A percentile compares a stretch with the other conserved stretches of the same genome.
phyloP scores from a whole-genome alignment of 2,329 filamentous ascomycete genomes.

The Colletotrichum chrysophilum region DNA sequence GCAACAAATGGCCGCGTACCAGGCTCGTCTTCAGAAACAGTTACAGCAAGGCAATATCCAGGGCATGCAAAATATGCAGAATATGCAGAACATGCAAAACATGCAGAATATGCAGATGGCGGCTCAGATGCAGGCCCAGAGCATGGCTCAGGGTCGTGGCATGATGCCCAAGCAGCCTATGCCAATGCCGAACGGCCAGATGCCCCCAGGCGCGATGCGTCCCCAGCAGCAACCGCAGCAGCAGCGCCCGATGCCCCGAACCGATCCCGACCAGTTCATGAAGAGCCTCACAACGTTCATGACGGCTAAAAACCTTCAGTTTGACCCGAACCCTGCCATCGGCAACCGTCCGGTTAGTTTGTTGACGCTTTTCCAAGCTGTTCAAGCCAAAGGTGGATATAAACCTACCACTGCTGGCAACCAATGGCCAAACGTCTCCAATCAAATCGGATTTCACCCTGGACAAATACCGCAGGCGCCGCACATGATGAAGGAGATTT shows the following conservation, averaged over 20 bases:
- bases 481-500: slow-evolving; percentile 73
- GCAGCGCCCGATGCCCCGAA: slow-evolving; percentile 40
- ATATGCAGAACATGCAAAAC: slow-evolving; percentile 46
- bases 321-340: slow-evolving; percentile 78
- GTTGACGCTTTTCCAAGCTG: slow-evolving; percentile 77
- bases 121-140: slow-evolving; percentile 56
- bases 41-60: slow-evolving; percentile 65
- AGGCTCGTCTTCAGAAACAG: slow-evolving; percentile 83
- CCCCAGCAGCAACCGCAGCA: slow-evolving; percentile 49
- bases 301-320: slow-evolving; percentile 71
- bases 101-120: slow-evolving; percentile 46
- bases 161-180: slow-evolving; percentile 60
- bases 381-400: slow-evolving; percentile 78
- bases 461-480: slow-evolving; percentile 70
- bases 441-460: slow-evolving; percentile 65
- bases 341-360: slow-evolving; percentile 77
- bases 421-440: slow-evolving; percentile 76
- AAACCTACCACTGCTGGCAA: slow-evolving; percentile 73
- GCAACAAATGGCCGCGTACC: slow-evolving; percentile 77
- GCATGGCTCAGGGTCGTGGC: slow-evolving; percentile 44
- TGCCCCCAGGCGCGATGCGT: slow-evolving; percentile 53
- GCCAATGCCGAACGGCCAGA: slow-evolving; percentile 62
- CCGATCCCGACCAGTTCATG: slow-evolving; percentile 72
- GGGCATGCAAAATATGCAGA: slow-evolving; percentile 44
- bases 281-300: slow-evolving; percentile 81